Evolutionary conservation across 2,329 filamentous ascomycete genomes (phyloP), one percentile per base, ranked within the genome.

Genomic region (Chaetomium globosum): DNA sequence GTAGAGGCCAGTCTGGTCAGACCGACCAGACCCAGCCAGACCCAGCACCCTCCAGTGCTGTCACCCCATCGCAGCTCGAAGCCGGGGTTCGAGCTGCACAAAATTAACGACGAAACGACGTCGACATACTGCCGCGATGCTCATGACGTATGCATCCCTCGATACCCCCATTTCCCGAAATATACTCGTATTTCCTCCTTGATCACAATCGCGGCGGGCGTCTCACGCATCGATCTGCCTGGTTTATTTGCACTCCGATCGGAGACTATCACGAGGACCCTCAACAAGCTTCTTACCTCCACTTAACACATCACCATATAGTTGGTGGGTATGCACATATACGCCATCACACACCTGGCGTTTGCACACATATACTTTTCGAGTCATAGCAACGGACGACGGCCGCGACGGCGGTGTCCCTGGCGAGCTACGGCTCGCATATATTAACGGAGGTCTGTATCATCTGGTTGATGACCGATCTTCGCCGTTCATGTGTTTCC

Each of bases 11-110:
- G 23, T n/a, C 26, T 26, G 21, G n/a, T 16, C 21, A 62, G 52
- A 23, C 31, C 31, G 19, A 16, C 16, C 21, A 62, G 55, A 59
- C 48, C 3, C 26, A 49, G 39, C 21, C 46, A 16, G 33, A 46
- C n/a, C 39, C 54, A 4, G 43, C 30, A 49, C 39, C 60, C 5
- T 46, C 63, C 36, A 73, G 71, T 26, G 69, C 75, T 8, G 72
- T 75, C 1, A 74, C 75, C 1, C 73, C 74, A 2, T 75, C 74
- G 2, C 73, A 76, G 53, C 73, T 78, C 19, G 75, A 78, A 61
- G 76, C 76, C n/a, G 76, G 76, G n/a, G 66, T 71, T 6, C 71
- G 71, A 28, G 66, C 59, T 53, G 33, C 61, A 39, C 26, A 23
- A 21, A 64, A 28, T 26, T 66, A 59, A 23, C n/a, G 33, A 12